These are phyloP conservation scores for Suillus americanus DNA, from an alignment of 768 basidiomycete species.

Conservation along the genomic window DNA sequence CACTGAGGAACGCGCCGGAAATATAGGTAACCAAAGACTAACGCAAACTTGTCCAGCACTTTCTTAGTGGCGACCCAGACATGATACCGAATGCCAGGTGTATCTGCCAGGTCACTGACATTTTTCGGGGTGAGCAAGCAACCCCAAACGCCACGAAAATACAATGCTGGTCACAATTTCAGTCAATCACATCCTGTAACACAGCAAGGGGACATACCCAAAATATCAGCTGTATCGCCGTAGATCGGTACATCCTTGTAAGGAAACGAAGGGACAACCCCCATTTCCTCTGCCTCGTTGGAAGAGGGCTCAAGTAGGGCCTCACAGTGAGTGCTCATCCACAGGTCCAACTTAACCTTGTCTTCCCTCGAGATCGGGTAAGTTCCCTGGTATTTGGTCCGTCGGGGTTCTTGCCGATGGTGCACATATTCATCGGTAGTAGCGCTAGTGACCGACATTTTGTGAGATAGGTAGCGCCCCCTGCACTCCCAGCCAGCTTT, in stretches of 20 bases:
- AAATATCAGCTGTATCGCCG: constrained; percentile 43
- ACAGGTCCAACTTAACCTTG: not conserved
- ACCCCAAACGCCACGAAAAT: constrained; percentile 33
- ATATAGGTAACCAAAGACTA: not conserved
- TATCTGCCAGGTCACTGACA: constrained; percentile 24
- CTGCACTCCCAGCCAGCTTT: not conserved
- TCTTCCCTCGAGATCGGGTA: constrained; percentile 1
- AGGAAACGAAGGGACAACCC: constrained; percentile 35
- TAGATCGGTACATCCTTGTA: constrained; percentile 27
- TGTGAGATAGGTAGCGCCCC: not conserved
- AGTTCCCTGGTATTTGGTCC: not conserved
- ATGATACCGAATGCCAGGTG: constrained; percentile 31
- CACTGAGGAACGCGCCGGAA: not conserved
- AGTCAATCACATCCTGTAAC: not conserved
- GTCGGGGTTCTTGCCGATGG: not conserved
- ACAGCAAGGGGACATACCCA: constrained; percentile 34
- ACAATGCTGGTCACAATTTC: constrained; percentile 24
- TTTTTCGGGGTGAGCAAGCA: constrained; percentile 35
- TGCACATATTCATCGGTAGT: not conserved
- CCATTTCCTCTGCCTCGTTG: constrained; percentile 18
- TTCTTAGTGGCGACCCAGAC: constrained; percentile 34
- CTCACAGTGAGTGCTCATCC: not conserved
- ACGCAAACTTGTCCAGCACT: constrained; percentile 28
- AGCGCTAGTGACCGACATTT: not conserved
- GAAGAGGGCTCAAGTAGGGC: constrained; percentile 10